These are phyloP conservation scores for Neurospora tetraspora DNA, from an alignment of 495 filamentous ascomycete species.

Conservation along the genomic window DNA sequence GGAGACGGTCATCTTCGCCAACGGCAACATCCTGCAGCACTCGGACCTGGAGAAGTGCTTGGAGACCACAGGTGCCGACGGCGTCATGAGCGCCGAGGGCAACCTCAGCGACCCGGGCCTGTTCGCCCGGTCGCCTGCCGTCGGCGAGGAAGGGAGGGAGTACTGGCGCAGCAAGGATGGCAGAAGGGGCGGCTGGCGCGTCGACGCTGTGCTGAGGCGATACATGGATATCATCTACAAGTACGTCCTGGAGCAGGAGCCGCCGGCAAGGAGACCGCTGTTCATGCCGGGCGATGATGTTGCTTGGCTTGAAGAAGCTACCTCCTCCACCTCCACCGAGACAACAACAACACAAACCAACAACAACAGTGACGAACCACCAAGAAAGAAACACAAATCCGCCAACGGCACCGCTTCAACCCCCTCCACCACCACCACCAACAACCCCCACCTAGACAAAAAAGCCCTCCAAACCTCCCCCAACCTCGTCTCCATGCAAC, in stretches of 20 bases:
- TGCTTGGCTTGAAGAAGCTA: conserved; percentile 17
- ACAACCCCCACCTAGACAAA: conserved; percentile 1
- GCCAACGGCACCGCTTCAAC: background rate
- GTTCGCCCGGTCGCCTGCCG: conserved; percentile 57
- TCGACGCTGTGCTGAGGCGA: conserved; percentile 77
- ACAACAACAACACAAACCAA: conserved; percentile 6
- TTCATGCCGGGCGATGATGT: conserved; percentile 60
- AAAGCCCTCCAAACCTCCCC: conserved; percentile 44
- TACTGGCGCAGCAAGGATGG: conserved; percentile 81
- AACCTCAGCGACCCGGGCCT: conserved; percentile 86
- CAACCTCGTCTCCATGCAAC: conserved; percentile 75
- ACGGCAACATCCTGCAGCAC: conserved; percentile 82
- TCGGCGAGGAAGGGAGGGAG: conserved; percentile 55
- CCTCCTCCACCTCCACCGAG: background rate
- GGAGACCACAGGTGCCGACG: conserved; percentile 79
- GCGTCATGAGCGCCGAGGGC: conserved; percentile 90
- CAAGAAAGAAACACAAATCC: conserved; percentile 50
- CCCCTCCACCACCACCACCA: background rate
- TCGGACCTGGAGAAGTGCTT: conserved; percentile 75
- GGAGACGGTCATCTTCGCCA: conserved; percentile 91
- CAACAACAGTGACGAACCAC: conserved; percentile 25
- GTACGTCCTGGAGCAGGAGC: conserved; percentile 52
- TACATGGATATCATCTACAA: conserved; percentile 85
- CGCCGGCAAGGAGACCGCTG: conserved; percentile 56
- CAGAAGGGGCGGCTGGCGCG: conserved; percentile 67